phyloP scores from a whole-genome alignment of 345 rosid genomes.

The Sonneratia caseolaris region DNA sequence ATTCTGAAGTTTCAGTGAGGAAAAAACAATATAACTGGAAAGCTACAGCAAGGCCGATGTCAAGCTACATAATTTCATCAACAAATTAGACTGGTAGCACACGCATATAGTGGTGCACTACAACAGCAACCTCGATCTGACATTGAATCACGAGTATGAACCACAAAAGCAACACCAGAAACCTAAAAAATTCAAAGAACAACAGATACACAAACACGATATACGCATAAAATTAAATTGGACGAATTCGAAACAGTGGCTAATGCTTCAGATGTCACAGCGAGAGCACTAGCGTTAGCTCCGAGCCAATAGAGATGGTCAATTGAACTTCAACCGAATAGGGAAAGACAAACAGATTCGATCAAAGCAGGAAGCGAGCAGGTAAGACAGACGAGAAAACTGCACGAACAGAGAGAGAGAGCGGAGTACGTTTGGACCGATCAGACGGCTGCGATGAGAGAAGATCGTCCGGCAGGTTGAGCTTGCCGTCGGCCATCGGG shows the following conservation, averaged over 20 bases:
- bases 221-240: not conserved
- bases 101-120: not conserved
- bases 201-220: not conserved
- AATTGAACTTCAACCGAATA: conserved; percentile 1
- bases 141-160: not conserved
- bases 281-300: not conserved
- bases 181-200: not conserved
- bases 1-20: not conserved
- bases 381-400: not conserved
- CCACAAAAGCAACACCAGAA: not conserved
- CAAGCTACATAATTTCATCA: not conserved
- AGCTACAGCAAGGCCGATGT: not conserved
- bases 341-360: not conserved
- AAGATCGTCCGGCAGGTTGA: conserved; percentile 82
- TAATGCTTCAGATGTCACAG: conserved; percentile 5
- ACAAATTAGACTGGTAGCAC: not conserved
- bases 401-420: not conserved
- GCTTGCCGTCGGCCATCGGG: conserved; percentile 63
- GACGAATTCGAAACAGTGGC: not conserved
- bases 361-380: not conserved
- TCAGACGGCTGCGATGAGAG: conserved; percentile 48
- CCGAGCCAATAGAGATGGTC: not conserved
- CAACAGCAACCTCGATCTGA: not conserved
- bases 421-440: conserved; percentile 48
- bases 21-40: not conserved